Conservation (phyloP, 805 yeast species). For the Cyberlindnera veronae region DNA sequence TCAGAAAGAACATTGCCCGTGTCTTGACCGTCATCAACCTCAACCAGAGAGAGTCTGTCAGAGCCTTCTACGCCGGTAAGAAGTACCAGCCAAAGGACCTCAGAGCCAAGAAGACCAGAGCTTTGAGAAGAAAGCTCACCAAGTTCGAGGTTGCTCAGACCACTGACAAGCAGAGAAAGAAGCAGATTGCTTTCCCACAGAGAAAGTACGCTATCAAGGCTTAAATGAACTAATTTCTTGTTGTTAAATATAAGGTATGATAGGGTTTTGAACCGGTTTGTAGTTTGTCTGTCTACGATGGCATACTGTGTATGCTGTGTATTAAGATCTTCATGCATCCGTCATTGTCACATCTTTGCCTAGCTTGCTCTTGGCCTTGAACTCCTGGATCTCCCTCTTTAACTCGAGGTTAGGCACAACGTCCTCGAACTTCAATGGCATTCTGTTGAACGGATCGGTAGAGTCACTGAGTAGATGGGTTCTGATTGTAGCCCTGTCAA, state of each 20-base stretch:
- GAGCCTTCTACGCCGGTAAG: conserved; percentile 92
- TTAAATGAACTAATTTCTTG: conserved; percentile 40
- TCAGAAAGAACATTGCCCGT: conserved; percentile 98
- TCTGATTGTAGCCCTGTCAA: conserved; percentile 88
- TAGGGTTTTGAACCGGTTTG: conserved; percentile 23
- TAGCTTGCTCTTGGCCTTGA: conserved; percentile 16
- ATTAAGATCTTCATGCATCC: conserved; percentile 7
- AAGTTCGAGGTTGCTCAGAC: conserved; percentile 74
- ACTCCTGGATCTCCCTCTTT: conserved; percentile 55
- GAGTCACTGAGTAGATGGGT: conserved; percentile 92
- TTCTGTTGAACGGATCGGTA: conserved; percentile 95
- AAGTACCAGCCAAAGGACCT: conserved; percentile 97
- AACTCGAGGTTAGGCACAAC: conserved; percentile 76
- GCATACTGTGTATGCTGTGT: background rate
- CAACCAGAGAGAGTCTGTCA: conserved; percentile 93
- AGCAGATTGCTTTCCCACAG: conserved; percentile 94
- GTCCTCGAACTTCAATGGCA: conserved; percentile 86
- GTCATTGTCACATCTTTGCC: conserved; percentile 12
- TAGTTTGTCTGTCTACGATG: too few relatives aligned
- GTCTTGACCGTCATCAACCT: conserved; percentile 96
- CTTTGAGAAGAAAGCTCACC: conserved; percentile 96
- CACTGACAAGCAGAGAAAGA: conserved; percentile 91
- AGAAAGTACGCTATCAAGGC: conserved; percentile 99
- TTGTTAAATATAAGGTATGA: conserved; percentile 28
- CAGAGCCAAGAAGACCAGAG: conserved; percentile 99